Conservation (phyloP, 2,329 filamentous ascomycete genomes). For the Colletotrichum orbiculare region DNA sequence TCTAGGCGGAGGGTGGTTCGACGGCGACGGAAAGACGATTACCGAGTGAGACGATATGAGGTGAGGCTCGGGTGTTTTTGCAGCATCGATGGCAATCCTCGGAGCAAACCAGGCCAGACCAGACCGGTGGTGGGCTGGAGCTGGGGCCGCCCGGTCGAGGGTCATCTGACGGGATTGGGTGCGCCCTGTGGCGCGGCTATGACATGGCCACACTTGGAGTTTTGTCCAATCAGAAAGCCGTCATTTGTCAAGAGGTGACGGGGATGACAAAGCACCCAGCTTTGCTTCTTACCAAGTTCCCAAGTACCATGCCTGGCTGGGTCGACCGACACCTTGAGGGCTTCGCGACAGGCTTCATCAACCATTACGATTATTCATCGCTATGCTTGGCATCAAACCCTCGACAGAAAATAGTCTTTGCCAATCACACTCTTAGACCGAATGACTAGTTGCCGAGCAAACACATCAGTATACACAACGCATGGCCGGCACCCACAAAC, state of each 20-base stretch:
- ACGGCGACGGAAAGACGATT: constrained; percentile 5
- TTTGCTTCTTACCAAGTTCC: too few relatives aligned
- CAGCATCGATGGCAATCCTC: not conserved
- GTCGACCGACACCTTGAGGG: too few relatives aligned
- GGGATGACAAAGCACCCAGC: not conserved
- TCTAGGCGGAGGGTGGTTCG: constrained; percentile 1
- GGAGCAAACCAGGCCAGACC: constrained; percentile 5
- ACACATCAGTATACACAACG: not conserved
- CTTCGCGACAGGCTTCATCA: too few relatives aligned
- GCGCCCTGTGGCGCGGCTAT: constrained; percentile 35
- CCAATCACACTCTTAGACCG: too few relatives aligned
- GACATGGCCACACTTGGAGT: constrained; percentile 21
- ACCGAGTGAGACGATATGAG: constrained; percentile 9
- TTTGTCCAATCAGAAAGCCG: constrained; percentile 19
- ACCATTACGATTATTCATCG: too few relatives aligned
- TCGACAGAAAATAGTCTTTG: too few relatives aligned
- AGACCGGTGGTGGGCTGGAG: not conserved
- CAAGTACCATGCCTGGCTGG: too few relatives aligned
- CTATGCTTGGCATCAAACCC: too few relatives aligned
- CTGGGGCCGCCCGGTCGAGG: constrained; percentile 23
- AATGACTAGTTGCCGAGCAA: too few relatives aligned
- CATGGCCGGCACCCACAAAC: not conserved
- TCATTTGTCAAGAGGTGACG: constrained; percentile 29
- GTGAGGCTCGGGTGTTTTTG: constrained; percentile 29
- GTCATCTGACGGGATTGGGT: constrained; percentile 30